Percentiles rank a stretch among this genome's conserved stretches.
These are phyloP conservation scores for Lactarius akahatsu DNA, from an alignment of 768 basidiomycete species.

Conservation along the genomic window DNA sequence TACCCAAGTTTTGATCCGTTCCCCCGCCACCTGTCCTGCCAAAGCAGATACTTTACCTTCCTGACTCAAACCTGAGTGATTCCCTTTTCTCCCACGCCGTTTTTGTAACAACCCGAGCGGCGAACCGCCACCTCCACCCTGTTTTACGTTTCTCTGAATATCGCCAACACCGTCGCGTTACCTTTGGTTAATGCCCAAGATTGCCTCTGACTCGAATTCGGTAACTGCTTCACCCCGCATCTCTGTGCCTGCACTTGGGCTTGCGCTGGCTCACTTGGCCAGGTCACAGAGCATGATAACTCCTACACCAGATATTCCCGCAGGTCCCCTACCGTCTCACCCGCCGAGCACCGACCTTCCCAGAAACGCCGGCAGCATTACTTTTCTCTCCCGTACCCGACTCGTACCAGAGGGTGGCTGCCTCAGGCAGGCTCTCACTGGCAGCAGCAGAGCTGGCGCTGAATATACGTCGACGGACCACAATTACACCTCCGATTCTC, in stretches of 20 bases:
- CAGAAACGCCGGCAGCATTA: constrained; percentile 42
- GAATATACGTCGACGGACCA: too few species aligned
- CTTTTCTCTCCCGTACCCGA: too few species aligned
- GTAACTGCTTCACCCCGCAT: not conserved
- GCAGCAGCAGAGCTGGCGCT: constrained; percentile 53
- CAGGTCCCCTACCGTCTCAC: too few species aligned
- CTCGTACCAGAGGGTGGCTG: too few species aligned
- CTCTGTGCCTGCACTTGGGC: constrained; percentile 30
- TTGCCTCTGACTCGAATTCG: not conserved
- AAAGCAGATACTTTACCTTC: not conserved
- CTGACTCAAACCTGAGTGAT: constrained; percentile 56
- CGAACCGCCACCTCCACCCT: constrained; percentile 31
- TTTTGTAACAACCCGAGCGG: constrained; percentile 43
- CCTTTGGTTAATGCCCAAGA: constrained; percentile 34
- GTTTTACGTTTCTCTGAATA: not conserved
- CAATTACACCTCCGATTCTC: too few species aligned
- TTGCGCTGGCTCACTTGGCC: constrained; percentile 43
- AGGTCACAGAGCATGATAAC: too few species aligned
- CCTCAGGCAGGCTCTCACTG: too few species aligned
- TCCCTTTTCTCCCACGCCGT: constrained; percentile 79
- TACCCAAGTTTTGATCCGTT: too few species aligned
- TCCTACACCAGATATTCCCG: too few species aligned
- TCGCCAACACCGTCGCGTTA: not conserved
- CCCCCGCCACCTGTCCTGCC: too few species aligned
- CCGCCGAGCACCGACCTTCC: constrained; percentile 33